phyloP scores from a whole-genome alignment of 2,329 filamentous ascomycete genomes.

The Exserohilum rostratum region DNA sequence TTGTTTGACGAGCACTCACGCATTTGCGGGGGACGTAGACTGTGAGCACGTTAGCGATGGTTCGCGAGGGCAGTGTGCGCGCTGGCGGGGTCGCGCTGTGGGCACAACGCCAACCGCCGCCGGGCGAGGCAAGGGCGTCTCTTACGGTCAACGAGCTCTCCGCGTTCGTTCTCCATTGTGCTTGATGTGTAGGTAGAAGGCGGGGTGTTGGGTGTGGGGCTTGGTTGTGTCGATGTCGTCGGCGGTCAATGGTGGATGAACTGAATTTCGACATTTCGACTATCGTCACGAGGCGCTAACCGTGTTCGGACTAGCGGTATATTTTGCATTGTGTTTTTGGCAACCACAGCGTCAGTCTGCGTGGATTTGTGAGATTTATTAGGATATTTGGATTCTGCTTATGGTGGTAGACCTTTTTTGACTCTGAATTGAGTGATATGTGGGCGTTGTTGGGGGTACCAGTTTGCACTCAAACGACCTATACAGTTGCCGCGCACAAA shows the following conservation, averaged over 20 bases:
- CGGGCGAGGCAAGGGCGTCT: conserved; percentile 1
- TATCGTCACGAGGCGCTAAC: conserved; percentile 1
- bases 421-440: no score
- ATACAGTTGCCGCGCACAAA: neutral
- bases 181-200: conserved; percentile 35
- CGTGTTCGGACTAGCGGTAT: neutral
- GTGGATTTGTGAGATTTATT: neutral
- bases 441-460: no score
- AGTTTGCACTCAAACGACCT: neutral
- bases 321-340: no score
- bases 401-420: no score
- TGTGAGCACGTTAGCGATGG: conserved; percentile 26
- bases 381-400: neutral
- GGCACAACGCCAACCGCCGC: neutral
- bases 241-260: conserved; percentile 14
- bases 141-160: conserved; percentile 90
- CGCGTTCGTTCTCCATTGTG: conserved; percentile 99
- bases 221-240: conserved; percentile 35
- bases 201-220: conserved; percentile 32
- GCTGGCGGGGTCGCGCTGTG: neutral
- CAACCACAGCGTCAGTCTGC: neutral
- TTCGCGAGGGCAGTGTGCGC: conserved; percentile 57
- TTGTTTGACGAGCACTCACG: conserved; percentile 47
- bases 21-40: conserved; percentile 45
- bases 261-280: conserved; percentile 26